Conservation (phyloP, 2,329 filamentous ascomycete species). For the Colletotrichum sp. region DNA sequence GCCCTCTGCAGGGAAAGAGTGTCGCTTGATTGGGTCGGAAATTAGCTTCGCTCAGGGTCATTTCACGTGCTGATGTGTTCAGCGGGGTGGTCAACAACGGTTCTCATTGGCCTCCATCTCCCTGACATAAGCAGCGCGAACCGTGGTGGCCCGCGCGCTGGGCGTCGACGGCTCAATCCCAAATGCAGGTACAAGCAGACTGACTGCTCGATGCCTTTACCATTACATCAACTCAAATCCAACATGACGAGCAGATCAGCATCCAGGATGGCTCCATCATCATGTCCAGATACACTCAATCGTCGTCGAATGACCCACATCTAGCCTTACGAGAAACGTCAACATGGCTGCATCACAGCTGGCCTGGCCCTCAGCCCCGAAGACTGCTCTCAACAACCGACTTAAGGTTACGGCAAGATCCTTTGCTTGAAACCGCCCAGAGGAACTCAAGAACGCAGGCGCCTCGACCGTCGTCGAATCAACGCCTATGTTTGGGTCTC, state of each 20-base stretch:
- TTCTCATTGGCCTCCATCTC: background rate
- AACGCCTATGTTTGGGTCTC: background rate
- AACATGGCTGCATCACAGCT: background rate
- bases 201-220: background rate
- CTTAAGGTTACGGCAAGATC: background rate
- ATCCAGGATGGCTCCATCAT: background rate
- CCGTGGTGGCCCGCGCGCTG: background rate
- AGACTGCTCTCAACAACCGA: background rate
- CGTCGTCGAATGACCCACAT: background rate
- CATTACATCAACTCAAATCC: background rate
- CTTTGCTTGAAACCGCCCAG: background rate
- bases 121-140: constrained; percentile 7
- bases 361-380: background rate
- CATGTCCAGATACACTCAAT: background rate
- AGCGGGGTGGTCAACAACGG: background rate
- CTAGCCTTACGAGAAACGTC: background rate
- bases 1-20: constrained; percentile 13
- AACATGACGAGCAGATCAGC: background rate
- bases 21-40: constrained; percentile 20
- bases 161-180: background rate
- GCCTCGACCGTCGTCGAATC: background rate
- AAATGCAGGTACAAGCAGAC: background rate
- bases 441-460: constrained; percentile 6
- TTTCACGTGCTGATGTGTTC: constrained; percentile 20
- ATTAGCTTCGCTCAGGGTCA: constrained; percentile 21